These are phyloP conservation scores for Hylodesmum podocarpum DNA, from an alignment of 306 rosid genomes.

Conservation along the genomic window DNA sequence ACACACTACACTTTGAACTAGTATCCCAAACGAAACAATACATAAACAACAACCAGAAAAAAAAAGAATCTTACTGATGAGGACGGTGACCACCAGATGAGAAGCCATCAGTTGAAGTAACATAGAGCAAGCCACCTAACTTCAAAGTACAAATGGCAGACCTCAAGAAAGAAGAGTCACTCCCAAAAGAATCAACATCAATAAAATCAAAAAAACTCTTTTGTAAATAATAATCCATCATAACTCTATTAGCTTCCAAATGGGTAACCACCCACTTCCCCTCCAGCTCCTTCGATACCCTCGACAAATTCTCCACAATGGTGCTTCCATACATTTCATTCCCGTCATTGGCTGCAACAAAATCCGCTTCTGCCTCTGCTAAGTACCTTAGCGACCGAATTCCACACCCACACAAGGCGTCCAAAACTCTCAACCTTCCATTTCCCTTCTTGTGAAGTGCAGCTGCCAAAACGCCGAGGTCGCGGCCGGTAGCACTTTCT, in stretches of 20 bases:
- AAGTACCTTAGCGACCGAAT: constrained; percentile 74
- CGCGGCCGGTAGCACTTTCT: constrained; percentile 86
- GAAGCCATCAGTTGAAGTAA: no score
- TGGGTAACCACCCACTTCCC: constrained; percentile 74
- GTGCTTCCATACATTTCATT: constrained; percentile 52
- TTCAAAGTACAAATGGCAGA: constrained; percentile 69
- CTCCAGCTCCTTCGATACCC: constrained; percentile 33
- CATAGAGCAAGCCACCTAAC: constrained; percentile 69
- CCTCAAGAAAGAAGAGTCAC: constrained; percentile 93
- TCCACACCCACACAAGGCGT: constrained; percentile 85
- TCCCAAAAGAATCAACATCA: constrained; percentile 84
- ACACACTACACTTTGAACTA: no score
- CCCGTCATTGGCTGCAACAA: constrained; percentile 75
- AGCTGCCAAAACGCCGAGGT: constrained; percentile 87
- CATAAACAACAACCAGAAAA: no score
- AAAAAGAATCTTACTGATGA: constrained; percentile 61
- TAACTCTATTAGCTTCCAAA: constrained; percentile 80
- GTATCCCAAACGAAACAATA: no score
- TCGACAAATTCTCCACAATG: constrained; percentile 54
- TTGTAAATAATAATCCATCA: constrained; percentile 68
- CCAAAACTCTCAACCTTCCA: no score
- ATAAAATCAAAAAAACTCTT: constrained; percentile 79
- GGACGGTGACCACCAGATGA: constrained; percentile 95
- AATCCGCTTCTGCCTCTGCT: constrained; percentile 80
- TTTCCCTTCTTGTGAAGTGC: constrained; percentile 59